These are phyloP conservation scores for Eragrostis curvula DNA, from an alignment of 176 grass and related monocot genomes.

Conservation along the genomic window DNA sequence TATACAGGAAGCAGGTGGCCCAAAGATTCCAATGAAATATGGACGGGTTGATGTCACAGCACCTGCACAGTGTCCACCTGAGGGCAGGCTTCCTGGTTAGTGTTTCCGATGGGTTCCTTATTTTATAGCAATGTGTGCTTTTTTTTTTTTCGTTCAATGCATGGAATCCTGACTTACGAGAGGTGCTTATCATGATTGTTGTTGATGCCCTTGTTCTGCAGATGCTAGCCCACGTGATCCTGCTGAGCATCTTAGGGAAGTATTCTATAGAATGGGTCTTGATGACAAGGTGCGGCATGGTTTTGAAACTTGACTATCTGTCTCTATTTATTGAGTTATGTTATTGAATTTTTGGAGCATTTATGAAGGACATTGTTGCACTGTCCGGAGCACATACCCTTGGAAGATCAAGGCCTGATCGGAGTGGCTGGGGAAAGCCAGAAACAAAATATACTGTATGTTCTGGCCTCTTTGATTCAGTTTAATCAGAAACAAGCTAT, in stretches of 20 bases:
- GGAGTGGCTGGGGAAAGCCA: conserved; percentile 96
- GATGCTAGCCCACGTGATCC: conserved; percentile 85
- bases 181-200: conserved; percentile 18
- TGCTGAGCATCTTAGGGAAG: conserved; percentile 75
- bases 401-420: conserved; percentile 76
- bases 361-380: conserved; percentile 86
- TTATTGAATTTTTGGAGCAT: conserved; percentile 6
- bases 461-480: conserved; percentile 33
- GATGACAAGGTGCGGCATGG: conserved; percentile 75
- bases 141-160: neutral
- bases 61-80: conserved; percentile 83
- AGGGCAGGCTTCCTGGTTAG: conserved; percentile 90
- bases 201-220: conserved; percentile 32
- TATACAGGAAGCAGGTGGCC: conserved; percentile 84
- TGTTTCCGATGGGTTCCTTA: conserved; percentile 29
- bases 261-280: conserved; percentile 97
- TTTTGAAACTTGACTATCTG: neutral
- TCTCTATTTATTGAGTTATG: neutral
- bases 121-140: neutral
- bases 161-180: neutral
- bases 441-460: conserved; percentile 97
- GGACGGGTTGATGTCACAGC: conserved; percentile 80
- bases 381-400: conserved; percentile 94
- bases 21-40: conserved; percentile 93
- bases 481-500: conserved; percentile 9